Base-by-base conservation (phyloP, 2,329 filamentous ascomycete genomes). In the Endocalyx cinctus region DNA sequence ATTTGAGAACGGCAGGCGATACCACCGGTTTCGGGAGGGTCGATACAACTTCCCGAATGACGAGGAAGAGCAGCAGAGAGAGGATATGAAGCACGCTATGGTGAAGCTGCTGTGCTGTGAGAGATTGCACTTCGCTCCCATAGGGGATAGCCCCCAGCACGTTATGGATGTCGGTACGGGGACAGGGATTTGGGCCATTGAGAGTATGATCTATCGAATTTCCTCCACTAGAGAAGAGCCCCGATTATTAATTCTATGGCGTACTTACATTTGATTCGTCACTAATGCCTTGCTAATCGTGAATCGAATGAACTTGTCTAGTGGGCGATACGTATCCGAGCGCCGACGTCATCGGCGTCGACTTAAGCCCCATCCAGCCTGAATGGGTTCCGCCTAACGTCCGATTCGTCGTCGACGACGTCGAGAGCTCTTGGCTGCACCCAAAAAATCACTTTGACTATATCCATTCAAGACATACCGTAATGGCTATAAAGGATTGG, bases 401-500 rank as follows among this genome's bases (percentile, higher is more conserved):
- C 17, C 48, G 48, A 20, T 64, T 65, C 25, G 34, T 61, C n/a
- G 58, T 79, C 10, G 75, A 79, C 37, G 75, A 79, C 41, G 63
- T 72, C 17, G 74, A 79, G 51, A 66, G 64, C 35, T 62, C 65
- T 5, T 80, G 75, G 75, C 51, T 76, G 12, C 66, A 75, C 39
- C 67, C 69, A 5, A 48, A 52, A 4, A 67, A 75, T 38, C 64
- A 70, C 32, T 80, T 78, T 34, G 75, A 81, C 50, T 78, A 77
- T 38, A 67, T 81, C 20, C 76, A 80, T 48, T 67, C 70, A n/a
- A 64, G 77, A 4, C 68, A 74, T 35, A 70, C 72, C 2, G 69
- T 72, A 11, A 67, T 71, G 61, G 72, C 68, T 3, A 70, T 79
- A 37, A 69, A 65, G 30, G 64, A 79, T 46, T 79, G 74, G 74